Evolutionary conservation across 2,329 filamentous ascomycete species (phyloP).

Genomic region (Penicillium sp.): DNA sequence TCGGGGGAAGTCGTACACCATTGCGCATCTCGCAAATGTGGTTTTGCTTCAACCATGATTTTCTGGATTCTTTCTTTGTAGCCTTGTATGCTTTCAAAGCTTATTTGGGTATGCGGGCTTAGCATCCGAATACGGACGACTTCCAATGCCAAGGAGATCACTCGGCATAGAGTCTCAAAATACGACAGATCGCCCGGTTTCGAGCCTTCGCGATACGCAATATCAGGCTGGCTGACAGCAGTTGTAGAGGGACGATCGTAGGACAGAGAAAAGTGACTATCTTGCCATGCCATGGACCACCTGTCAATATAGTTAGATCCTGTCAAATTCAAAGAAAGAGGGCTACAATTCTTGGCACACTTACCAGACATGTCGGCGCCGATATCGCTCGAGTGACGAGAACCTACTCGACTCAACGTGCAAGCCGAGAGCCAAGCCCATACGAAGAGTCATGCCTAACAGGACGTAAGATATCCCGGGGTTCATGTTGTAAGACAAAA

Average conservation of each 20-base stretch:
- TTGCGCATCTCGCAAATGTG: constrained; percentile 61
- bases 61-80: constrained; percentile 63
- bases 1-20: constrained; percentile 52
- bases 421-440: constrained; percentile 65
- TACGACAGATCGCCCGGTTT: constrained; percentile 59
- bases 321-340: neutral
- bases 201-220: constrained; percentile 56
- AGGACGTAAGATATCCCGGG: constrained; percentile 68
- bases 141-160: constrained; percentile 60
- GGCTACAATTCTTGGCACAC: neutral
- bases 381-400: constrained; percentile 55
- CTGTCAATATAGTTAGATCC: constrained; percentile 34
- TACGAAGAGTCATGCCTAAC: constrained; percentile 64
- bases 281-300: constrained; percentile 70
- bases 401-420: constrained; percentile 64
- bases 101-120: constrained; percentile 60
- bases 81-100: constrained; percentile 60
- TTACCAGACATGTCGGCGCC: constrained; percentile 54
- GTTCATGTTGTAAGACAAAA: constrained; percentile 68
- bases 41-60: constrained; percentile 64
- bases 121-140: constrained; percentile 65
- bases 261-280: constrained; percentile 67
- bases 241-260: constrained; percentile 65
- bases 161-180: constrained; percentile 64
- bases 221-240: constrained; percentile 59